Evolutionary conservation across 257 asterid species (phyloP).

Genomic region (Ocimum tenuiflorum): DNA sequence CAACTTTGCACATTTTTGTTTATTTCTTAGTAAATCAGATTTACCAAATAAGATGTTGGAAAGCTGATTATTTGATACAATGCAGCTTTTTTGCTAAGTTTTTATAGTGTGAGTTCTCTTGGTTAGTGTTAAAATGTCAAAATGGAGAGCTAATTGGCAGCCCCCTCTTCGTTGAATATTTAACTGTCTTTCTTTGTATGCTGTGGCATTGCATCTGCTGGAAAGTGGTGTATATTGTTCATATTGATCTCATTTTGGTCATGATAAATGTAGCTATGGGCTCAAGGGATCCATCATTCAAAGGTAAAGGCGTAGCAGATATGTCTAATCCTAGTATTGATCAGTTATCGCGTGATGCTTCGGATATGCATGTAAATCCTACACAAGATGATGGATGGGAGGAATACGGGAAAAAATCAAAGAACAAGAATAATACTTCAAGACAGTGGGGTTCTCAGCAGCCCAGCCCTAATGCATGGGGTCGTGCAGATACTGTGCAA

Average conservation of each 20-base stretch:
- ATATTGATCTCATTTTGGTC: constrained; percentile 12
- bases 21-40: neutral
- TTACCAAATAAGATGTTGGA: neutral
- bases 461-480: constrained; percentile 52
- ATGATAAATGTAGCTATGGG: constrained; percentile 36
- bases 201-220: neutral
- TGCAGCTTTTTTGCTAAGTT: neutral
- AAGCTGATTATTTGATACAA: neutral
- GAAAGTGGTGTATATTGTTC: neutral
- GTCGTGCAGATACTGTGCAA: constrained; percentile 38
- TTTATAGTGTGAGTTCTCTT: neutral
- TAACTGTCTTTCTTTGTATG: neutral
- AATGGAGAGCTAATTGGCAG: neutral
- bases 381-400: constrained; percentile 64
- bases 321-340: constrained; percentile 22
- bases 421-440: constrained; percentile 32
- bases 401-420: constrained; percentile 44
- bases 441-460: constrained; percentile 34
- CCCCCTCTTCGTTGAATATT: neutral
- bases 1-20: too few species aligned
- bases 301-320: constrained; percentile 22
- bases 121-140: neutral
- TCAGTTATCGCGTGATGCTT: constrained; percentile 33
- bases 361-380: constrained; percentile 29
- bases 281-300: constrained; percentile 24